Evolutionary conservation across 495 filamentous ascomycete species (phyloP).

Genomic region (Trichoderma orchidacearum): DNA sequence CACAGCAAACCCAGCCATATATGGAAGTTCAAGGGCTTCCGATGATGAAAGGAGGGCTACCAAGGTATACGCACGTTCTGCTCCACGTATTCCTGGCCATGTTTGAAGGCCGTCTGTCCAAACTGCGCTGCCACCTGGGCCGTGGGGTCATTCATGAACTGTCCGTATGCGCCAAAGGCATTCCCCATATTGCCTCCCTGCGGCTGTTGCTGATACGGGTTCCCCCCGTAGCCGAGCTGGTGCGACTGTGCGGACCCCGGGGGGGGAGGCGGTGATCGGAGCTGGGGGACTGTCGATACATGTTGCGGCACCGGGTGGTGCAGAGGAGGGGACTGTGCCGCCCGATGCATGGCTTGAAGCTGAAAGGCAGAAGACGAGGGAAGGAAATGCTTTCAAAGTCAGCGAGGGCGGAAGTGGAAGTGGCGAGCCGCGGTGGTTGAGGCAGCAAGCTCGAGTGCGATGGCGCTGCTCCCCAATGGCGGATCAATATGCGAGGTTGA

Average conservation of each 20-base stretch:
- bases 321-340: conserved; percentile 70
- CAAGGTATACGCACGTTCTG: conserved; percentile 76
- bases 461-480: too few relatives aligned
- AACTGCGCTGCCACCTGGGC: conserved; percentile 93
- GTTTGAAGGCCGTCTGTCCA: conserved; percentile 76
- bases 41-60: neutral
- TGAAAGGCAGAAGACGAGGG: conserved; percentile 39
- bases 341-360: conserved; percentile 28
- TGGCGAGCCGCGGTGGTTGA: neutral
- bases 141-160: conserved; percentile 92
- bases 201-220: conserved; percentile 55
- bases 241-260: conserved; percentile 48
- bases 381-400: neutral
- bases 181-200: conserved; percentile 33
- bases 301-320: conserved; percentile 98
- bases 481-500: neutral
- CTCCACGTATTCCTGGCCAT: conserved; percentile 85
- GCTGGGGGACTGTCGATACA: conserved; percentile 96
- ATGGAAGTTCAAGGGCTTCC: neutral
- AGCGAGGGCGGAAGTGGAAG: neutral
- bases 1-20: neutral
- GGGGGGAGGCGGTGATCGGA: conserved; percentile 89
- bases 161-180: conserved; percentile 59
- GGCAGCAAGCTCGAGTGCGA: neutral
- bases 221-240: conserved; percentile 42